A percentile compares a stretch with the other conserved stretches of the same genome.
These are phyloP conservation scores for Fonsecaea monophora DNA, from an alignment of 2,329 filamentous ascomycete species.

Conservation along the genomic window DNA sequence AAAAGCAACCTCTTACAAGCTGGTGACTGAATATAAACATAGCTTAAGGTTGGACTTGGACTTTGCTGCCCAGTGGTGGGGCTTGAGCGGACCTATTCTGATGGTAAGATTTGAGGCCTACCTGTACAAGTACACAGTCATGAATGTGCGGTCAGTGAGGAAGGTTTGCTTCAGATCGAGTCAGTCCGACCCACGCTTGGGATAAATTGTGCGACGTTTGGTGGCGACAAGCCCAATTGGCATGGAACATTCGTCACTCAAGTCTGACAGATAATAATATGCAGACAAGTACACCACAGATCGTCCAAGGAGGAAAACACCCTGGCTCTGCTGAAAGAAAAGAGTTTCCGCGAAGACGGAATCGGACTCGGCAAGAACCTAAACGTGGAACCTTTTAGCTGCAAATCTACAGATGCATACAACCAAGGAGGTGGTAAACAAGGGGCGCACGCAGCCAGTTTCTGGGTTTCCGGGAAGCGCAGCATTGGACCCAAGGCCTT, in stretches of 20 bases:
- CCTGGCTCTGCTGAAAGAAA: not conserved
- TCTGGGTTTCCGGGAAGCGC: not conserved
- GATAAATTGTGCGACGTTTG: not conserved
- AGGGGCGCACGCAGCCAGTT: not conserved
- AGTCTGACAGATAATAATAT: too few species aligned
- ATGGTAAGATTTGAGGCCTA: too few species aligned
- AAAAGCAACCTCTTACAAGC: not conserved
- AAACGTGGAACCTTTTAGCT: not conserved
- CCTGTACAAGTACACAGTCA: too few species aligned
- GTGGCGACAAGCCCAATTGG: not conserved
- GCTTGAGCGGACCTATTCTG: not conserved
- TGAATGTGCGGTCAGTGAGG: not conserved
- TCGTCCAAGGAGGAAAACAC: not conserved
- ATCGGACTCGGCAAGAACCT: not conserved
- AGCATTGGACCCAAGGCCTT: conserved; percentile 1
- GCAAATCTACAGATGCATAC: too few species aligned
- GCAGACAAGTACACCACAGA: not conserved
- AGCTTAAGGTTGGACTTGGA: not conserved
- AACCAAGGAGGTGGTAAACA: not conserved
- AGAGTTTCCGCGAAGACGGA: not conserved
- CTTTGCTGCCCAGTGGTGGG: not conserved
- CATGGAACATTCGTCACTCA: too few species aligned
- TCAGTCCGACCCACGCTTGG: not conserved
- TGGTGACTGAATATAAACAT: not conserved
- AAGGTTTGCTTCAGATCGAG: not conserved